phyloP scores from a whole-genome alignment of 2,329 filamentous ascomycete species.

The Orbilia brochopaga region DNA sequence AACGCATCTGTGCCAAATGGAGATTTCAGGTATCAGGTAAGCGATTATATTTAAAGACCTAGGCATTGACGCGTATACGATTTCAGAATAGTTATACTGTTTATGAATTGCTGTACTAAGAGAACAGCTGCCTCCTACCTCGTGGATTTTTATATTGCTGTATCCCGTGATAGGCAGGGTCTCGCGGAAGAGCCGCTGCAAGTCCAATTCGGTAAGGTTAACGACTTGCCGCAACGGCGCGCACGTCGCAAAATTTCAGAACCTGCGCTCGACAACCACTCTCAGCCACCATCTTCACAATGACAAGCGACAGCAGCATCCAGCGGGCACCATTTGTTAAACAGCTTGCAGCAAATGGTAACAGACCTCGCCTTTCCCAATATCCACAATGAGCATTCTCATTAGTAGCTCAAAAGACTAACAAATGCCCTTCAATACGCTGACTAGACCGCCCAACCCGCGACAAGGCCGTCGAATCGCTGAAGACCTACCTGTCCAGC shows the following conservation, averaged over 20 bases:
- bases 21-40: no score
- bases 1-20: no score
- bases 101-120: no score
- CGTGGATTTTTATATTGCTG: no score
- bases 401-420: conserved; percentile 11
- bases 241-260: conserved; percentile 47
- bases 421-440: conserved; percentile 8
- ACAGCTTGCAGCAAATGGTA: conserved; percentile 83
- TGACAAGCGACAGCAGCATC: conserved; percentile 39
- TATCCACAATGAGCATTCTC: neutral
- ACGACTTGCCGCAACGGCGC: neutral
- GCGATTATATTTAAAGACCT: no score
- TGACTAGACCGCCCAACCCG: conserved; percentile 75
- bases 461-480: conserved; percentile 75
- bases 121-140: no score
- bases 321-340: conserved; percentile 71
- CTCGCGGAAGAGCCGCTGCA: neutral
- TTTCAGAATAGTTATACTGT: no score
- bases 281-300: conserved; percentile 10
- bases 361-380: conserved; percentile 56
- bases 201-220: conserved; percentile 2
- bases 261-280: neutral
- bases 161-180: no score
- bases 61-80: no score
- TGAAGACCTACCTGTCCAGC: conserved; percentile 75